Conservation (phyloP, 2,329 filamentous ascomycete species). For the Aspergillus aculeatus region DNA sequence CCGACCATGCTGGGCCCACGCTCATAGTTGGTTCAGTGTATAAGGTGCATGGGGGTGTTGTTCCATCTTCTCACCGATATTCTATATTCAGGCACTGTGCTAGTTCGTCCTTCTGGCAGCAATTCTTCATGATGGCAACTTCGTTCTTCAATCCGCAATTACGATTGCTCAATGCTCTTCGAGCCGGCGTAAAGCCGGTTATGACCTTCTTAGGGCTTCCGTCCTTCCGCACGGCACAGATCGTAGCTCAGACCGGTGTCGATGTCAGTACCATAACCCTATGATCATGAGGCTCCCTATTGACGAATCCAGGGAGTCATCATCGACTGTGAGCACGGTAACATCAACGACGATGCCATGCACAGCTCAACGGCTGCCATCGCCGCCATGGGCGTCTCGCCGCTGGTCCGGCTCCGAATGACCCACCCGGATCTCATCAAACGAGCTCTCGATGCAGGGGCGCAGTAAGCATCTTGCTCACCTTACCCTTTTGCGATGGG, state of each 20-base stretch:
- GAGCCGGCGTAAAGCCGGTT: slow-evolving; percentile 16
- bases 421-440: slow-evolving; percentile 26
- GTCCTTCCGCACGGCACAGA: slow-evolving; percentile 21
- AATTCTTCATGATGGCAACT: slow-evolving; percentile 6
- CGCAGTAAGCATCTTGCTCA: slow-evolving; percentile 15
- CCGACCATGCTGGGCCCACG: too few relatives aligned
- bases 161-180: slow-evolving; percentile 18
- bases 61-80: too few relatives aligned
- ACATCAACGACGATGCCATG: slow-evolving; percentile 31
- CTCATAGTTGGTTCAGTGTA: too few relatives aligned
- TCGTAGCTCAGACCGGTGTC: slow-evolving; percentile 21
- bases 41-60: too few relatives aligned
- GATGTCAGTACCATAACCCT: slow-evolving; percentile 12
- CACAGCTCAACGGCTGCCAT: slow-evolving; percentile 28
- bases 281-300: background rate
- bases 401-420: slow-evolving; percentile 23
- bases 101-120: too few relatives aligned
- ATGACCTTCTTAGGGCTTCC: slow-evolving; percentile 23
- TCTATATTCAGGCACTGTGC: too few relatives aligned
- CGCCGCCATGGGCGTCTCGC: slow-evolving; percentile 25
- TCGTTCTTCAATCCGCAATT: slow-evolving; percentile 15
- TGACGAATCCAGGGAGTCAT: slow-evolving; percentile 16
- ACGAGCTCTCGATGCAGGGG: slow-evolving; percentile 26
- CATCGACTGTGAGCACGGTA: slow-evolving; percentile 29
- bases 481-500: background rate